Base-by-base conservation (phyloP, 2,329 filamentous ascomycete species). In the Pseudopyrenochaeta lycopersici region DNA sequence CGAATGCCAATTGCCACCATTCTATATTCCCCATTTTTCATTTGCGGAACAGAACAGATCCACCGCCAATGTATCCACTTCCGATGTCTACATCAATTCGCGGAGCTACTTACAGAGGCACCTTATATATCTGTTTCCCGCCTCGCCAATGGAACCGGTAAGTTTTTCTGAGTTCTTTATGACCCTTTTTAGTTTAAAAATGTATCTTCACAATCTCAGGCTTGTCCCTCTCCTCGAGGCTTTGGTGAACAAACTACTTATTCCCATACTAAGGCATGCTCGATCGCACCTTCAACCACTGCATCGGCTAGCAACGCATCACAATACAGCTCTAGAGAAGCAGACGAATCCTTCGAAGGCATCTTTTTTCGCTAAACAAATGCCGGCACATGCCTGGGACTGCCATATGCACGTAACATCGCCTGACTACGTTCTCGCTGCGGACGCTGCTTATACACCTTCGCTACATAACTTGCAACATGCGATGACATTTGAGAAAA, bases 351-450 rank as follows among this genome's bases (percentile, higher is more conserved):
- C 35, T 10, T 14, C 35, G 10, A 33, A 43, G 14, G 1, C 47
- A 36, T 14, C 17, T 15, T 4, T 17, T 17, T 45, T 44, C 7
- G 15, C 40, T 15, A 35, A 47, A 12, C 60, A 68, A 31, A 76
- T 81, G 49, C 81, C 82, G 9, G 23, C 9, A 27, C 23, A 27
- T 27, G 23, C 85, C 50, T 88, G 85, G 85, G 85, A 87, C 66
- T 83, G 81, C 45, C 85, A 88, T 67, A 88, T 88, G 83, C 86
- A 88, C 67, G 80, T 88, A 30, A 77, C 87, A 43, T 83, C 86
- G 46, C 84, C 83, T 0, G 64, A 73, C 17, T 88, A 83, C 64
- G 80, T 83, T 1, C 67, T 86, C 7, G 73, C 77, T 21, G 55
- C 76, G 7, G 64, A 74, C 27, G 84, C 23, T 27, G 23, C 4